Evolutionary conservation across 169 alveolate genomes (phyloP), one percentile per base, ranked within the genome.

Genomic region (Eimeria sp.): DNA sequence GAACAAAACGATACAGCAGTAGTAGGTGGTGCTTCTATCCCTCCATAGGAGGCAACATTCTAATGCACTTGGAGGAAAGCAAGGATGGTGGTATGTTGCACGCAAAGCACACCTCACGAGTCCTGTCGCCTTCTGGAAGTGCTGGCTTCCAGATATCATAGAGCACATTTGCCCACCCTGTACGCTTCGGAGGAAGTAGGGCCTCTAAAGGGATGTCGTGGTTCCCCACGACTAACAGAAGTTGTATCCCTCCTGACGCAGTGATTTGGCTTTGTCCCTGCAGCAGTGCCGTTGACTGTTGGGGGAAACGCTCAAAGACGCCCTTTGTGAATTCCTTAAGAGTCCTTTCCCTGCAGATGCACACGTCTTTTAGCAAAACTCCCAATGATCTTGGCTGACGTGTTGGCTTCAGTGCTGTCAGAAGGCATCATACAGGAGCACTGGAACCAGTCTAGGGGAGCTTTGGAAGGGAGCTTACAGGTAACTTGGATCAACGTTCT

Each of bases 101-200:
- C 40, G 57, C 43, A 45, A n/a, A 78, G 67, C 65, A 47, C 30
- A 78, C 88, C 88, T 45, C 43, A 51, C 88, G 88, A 78, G 88
- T 78, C n/a, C 0, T 47, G 45, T 22, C 47, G 65, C 45, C 88
- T 27, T 11, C 47, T 78, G 88, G 88, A n/a, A 78, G 88, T 10
- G 65, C 88, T 25, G 88, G 88, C 88, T 51, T 78, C 88, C 88
- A 78, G 40, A 78, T 78, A n/a, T 49, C 54, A 20, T 78, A 78
- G 1, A 78, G 88, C 3, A n/a, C n/a, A 10, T 78, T n/a, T n/a
- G 88, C 88, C 88, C 88, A 78, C 65, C 25, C 27, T 47, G 88
- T 78, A n/a, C 88, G 88, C 61, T 78, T 63, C 45, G 88, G 88
- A 47, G 88, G 45, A 43, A 78, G 47, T 7, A 78, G 67, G 25